Base-by-base conservation (phyloP, 768 basidiomycete species). In the Pisolithus sp. region DNA sequence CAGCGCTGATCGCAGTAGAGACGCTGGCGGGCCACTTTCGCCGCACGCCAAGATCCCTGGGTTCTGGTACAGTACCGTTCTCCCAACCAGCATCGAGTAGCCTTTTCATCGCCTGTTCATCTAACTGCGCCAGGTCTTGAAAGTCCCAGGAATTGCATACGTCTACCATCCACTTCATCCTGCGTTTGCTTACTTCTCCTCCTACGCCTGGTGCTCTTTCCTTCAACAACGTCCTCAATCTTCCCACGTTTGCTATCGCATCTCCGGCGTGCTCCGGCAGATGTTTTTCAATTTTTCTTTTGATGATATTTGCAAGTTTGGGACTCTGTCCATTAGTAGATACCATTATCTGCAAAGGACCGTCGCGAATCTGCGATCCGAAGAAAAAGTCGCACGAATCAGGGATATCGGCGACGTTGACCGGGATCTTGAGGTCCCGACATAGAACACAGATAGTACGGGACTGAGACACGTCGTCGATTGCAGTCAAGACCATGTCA, bases 351-450 rank as follows among this genome's bases (percentile, higher is more conserved):
- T 96, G 93, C 21, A 99, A 72, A 0, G 94, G 90, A 0, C 95
- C 94, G 54, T 84, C 79, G 28, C 91, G 85, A 53, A 97, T 83
- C 66, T 92, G 89, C 3, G 91, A 88, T 46, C 96, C 96, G 71
- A 98, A 99, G 75, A 94, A 98, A 64, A 99, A 99, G 70, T 99
- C 95, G 75, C 96, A 99, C 40, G 85, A 80, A 41, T 89, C 83
- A 3, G 96, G 96, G 53, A 97, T 87, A 71, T 99, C 95, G 37
- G 96, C 96, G 54, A 93, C 92, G 68, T 99, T 99, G 50, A 95
- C 86, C 7, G 93, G 92, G 46, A 97, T 86, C 44, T 75, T 78
- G 49, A 68, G 74, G 23, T 76, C 73, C 50, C 92, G 73, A 59
- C 87, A 88, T 59, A 85, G 71, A 8, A 75, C 61, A 61, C 80